phyloP scores from a whole-genome alignment of 225 moss, liverwort and hornwort genomes.

The Straminergon stramineum region DNA sequence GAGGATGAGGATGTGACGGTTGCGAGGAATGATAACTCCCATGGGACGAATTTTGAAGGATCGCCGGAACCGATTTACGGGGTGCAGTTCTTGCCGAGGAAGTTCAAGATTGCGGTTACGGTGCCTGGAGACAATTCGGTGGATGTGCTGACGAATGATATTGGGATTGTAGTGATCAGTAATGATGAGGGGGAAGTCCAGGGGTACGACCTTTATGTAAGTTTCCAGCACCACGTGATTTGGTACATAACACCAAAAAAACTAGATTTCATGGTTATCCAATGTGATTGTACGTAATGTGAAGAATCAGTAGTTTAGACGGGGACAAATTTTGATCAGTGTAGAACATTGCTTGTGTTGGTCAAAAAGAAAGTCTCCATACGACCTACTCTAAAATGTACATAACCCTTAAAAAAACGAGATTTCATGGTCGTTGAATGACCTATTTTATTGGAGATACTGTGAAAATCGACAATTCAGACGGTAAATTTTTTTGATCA shows the following conservation, averaged over 20 bases:
- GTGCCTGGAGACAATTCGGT: constrained; percentile 80
- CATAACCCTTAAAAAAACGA: background rate
- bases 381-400: background rate
- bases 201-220: constrained; percentile 70
- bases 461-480: background rate
- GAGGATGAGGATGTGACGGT: constrained; percentile 58
- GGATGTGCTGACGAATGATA: constrained; percentile 66
- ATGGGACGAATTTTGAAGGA: constrained; percentile 53
- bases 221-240: background rate
- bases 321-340: background rate
- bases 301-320: background rate
- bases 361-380: background rate
- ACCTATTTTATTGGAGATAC: background rate
- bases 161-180: constrained; percentile 65
- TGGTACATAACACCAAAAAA: background rate
- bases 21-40: constrained; percentile 57
- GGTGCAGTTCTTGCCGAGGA: constrained; percentile 56
- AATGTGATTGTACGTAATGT: background rate
- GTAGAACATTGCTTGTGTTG: background rate
- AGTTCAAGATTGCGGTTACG: constrained; percentile 81
- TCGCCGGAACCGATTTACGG: constrained; percentile 86
- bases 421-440: background rate
- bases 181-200: constrained; percentile 52
- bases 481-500: background rate
- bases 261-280: background rate